These are phyloP conservation scores for Entelexis sorbosivorans DNA, from an alignment of 1,139 yeast species.

Conservation along the genomic window DNA sequence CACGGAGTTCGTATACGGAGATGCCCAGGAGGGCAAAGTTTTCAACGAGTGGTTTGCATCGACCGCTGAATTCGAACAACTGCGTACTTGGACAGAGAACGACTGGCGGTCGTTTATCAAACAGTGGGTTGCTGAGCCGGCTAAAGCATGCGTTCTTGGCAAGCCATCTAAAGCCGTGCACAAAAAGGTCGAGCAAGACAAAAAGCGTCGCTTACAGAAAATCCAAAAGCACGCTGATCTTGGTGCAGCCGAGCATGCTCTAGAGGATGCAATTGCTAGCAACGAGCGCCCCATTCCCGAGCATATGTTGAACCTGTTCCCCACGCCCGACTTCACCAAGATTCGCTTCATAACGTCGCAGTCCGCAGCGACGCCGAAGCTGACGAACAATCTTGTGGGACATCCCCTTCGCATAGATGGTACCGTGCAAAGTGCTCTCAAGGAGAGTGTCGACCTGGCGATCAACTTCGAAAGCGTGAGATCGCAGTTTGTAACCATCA, in stretches of 20 bases:
- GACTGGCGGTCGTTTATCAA: constrained; percentile 56
- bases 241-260: constrained; percentile 37
- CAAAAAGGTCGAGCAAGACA: constrained; percentile 41
- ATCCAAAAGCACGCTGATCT: constrained; percentile 50
- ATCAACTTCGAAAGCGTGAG: constrained; percentile 70
- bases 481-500: constrained; percentile 70
- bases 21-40: constrained; percentile 42
- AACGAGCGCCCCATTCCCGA: constrained; percentile 73
- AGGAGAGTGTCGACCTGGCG: constrained; percentile 39
- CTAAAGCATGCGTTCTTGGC: constrained; percentile 65
- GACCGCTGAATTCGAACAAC: constrained; percentile 48
- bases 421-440: constrained; percentile 7
- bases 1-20: constrained; percentile 70
- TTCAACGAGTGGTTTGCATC: constrained; percentile 45
- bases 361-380: constrained; percentile 44
- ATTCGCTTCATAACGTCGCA: constrained; percentile 63
- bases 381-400: constrained; percentile 20
- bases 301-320: constrained; percentile 39
- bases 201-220: constrained; percentile 40
- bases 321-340: constrained; percentile 60
- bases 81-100: constrained; percentile 49
- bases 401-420: constrained; percentile 28
- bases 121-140: constrained; percentile 48
- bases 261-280: constrained; percentile 51
- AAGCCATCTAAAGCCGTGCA: constrained; percentile 62